These are phyloP conservation scores for Colletotrichum eremochloae DNA, from an alignment of 2,329 filamentous ascomycete species.

Conservation along the genomic window DNA sequence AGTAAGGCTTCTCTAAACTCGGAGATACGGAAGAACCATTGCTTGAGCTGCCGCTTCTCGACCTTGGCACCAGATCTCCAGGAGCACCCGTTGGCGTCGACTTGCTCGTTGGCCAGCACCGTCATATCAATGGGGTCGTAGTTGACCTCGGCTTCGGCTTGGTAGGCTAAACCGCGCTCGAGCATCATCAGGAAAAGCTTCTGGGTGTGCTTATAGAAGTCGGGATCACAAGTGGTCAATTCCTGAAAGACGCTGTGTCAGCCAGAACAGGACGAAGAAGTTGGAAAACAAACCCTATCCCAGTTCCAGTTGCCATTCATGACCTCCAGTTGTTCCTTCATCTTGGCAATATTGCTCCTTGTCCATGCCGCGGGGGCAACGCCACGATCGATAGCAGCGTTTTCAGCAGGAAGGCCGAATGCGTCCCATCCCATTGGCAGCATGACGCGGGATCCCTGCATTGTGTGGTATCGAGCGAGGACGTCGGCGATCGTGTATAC, in stretches of 20 bases:
- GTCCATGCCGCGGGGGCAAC: slow-evolving; percentile 86
- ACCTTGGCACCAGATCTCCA: slow-evolving; percentile 91
- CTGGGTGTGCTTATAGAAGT: slow-evolving; percentile 92
- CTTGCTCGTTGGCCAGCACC: slow-evolving; percentile 92
- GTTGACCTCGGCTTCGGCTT: slow-evolving; percentile 86
- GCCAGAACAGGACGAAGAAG: slow-evolving; percentile 10
- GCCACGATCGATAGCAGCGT: slow-evolving; percentile 87
- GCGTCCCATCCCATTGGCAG: slow-evolving; percentile 97
- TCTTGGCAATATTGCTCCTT: slow-evolving; percentile 80
- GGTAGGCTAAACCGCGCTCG: slow-evolving; percentile 82
- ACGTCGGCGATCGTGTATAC: slow-evolving; percentile 94
- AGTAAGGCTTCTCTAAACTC: slow-evolving; percentile 80
- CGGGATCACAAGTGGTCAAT: slow-evolving; percentile 84
- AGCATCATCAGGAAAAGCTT: slow-evolving; percentile 84
- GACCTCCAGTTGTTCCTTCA: slow-evolving; percentile 83
- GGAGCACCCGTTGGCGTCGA: slow-evolving; percentile 86
- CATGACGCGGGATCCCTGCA: slow-evolving; percentile 81
- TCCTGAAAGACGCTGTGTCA: slow-evolving; percentile 66
- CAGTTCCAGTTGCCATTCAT: slow-evolving; percentile 91
- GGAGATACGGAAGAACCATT: slow-evolving; percentile 93
- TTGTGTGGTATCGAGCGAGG: slow-evolving; percentile 79
- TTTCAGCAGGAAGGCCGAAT: slow-evolving; percentile 91
- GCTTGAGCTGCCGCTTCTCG: slow-evolving; percentile 82
- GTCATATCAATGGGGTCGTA: slow-evolving; percentile 92
- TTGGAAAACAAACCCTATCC: slow-evolving; percentile 73